These are phyloP conservation scores for Hypoxylon sp. DNA, from an alignment of 2,329 filamentous ascomycete species.

Conservation along the genomic window DNA sequence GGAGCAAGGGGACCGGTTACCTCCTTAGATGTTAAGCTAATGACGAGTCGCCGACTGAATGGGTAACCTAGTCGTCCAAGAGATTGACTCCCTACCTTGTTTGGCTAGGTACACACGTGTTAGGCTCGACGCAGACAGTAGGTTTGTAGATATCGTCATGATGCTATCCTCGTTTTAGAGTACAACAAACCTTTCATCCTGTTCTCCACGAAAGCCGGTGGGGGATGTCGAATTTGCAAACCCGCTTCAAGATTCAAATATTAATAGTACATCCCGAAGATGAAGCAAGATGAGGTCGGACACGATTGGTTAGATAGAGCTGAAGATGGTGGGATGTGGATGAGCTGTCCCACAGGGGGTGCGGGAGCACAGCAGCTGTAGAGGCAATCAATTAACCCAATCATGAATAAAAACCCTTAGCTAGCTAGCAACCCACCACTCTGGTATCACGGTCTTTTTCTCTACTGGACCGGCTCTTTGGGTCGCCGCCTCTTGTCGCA, in stretches of 20 bases:
- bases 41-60: constrained; percentile 23
- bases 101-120: constrained; percentile 24
- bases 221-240: too few species aligned
- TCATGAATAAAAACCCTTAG: constrained; percentile 23
- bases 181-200: constrained; percentile 2
- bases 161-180: too few species aligned
- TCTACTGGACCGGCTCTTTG: constrained; percentile 30
- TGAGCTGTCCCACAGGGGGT: constrained; percentile 38
- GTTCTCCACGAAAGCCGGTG: too few species aligned
- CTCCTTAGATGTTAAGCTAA: too few species aligned
- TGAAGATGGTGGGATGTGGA: constrained; percentile 30
- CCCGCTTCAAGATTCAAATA: constrained; percentile 25
- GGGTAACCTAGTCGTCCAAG: constrained; percentile 3
- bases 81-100: constrained; percentile 9
- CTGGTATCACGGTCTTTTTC: constrained; percentile 32
- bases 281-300: constrained; percentile 29
- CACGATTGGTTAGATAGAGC: constrained; percentile 28
- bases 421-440: constrained; percentile 31
- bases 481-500: constrained; percentile 30
- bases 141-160: constrained; percentile 23
- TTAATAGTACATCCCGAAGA: constrained; percentile 27
- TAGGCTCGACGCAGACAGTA: constrained; percentile 19
- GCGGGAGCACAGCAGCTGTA: constrained; percentile 35
- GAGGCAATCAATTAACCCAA: constrained; percentile 35
- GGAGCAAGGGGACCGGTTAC: constrained; percentile 2